Evolutionary conservation across 192 early-diverging fungal genomes (phyloP), one percentile per base, ranked within the genome.

Genomic region (Backusella psychrophila): DNA sequence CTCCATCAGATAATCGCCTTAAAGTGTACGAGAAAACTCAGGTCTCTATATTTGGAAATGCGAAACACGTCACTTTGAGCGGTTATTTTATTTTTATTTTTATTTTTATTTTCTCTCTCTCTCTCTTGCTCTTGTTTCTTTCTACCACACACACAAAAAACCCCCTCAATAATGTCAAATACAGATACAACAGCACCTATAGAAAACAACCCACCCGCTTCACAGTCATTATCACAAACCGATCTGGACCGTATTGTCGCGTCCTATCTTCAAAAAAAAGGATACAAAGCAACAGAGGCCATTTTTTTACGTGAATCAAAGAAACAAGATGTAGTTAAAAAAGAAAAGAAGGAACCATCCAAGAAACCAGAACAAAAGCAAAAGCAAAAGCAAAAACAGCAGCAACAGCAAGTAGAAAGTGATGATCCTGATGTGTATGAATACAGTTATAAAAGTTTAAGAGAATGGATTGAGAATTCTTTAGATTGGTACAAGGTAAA

Each of bases 391-490:
- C 21, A 33, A 33, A 39, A 74, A 38, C 53, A 70, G 17, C 39
- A 77, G 75, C 84, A 84, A 1, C 23, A 26, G 26, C 39, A 44
- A 6, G 23, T 31, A 6, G 70, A 39, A 19, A 39, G 23, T 44
- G 70, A 44, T 29, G 94, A 96, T 78, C 94, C 95, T 4, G 91
- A 94, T 76, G 92, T 91, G 8, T 97, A 97, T 75, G 90, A 92
- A 46, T 79, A 88, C 59, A 91, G 90, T 72, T 98, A 98, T 84
- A 86, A 83, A 26, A 86, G 87, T 73, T 86, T 99, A 69, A 82
- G 93, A 63, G 86, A 89, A 44, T 98, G 95, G 95, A 92, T 98
- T 59, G 95, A 98, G 69, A 93, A 93, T 75, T 98, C 96, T 11
- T 87, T 99, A 56, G 98, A 98, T 79, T 89, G 91, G 75, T 99